These are phyloP conservation scores for Schrenkiella parvula DNA, from an alignment of 345 rosid genomes.

Conservation along the genomic window DNA sequence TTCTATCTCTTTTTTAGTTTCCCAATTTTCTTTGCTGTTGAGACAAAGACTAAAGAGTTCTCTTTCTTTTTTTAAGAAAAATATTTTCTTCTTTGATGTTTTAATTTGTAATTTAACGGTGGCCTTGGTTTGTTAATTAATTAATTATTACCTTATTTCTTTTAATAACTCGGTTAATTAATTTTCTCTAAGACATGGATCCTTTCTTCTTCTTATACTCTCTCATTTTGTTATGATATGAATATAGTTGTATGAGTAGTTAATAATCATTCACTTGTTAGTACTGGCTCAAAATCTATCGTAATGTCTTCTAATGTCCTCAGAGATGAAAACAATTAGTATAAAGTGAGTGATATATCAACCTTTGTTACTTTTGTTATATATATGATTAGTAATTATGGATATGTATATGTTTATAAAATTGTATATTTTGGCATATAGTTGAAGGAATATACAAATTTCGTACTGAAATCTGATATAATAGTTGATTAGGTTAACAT, in stretches of 20 bases:
- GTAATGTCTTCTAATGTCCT: neutral
- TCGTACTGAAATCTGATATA: conserved; percentile 19
- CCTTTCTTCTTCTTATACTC: neutral
- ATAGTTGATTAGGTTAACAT: conserved; percentile 32
- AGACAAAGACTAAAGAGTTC: conserved; percentile 7
- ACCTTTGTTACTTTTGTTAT: neutral
- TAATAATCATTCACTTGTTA: neutral
- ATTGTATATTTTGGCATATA: neutral
- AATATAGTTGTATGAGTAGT: no score
- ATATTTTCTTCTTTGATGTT: conserved; percentile 21
- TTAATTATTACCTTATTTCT: neutral
- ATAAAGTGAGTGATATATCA: neutral
- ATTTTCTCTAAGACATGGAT: neutral
- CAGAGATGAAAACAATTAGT: neutral
- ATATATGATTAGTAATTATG: neutral
- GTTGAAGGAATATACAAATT: neutral
- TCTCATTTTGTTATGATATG: neutral
- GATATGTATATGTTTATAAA: neutral
- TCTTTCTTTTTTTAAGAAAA: neutral
- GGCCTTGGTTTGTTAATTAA: conserved; percentile 10
- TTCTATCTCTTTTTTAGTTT: conserved; percentile 16
- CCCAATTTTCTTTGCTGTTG: conserved; percentile 14
- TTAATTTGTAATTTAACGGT: conserved; percentile 37
- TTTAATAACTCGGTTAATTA: neutral
- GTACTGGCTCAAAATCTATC: neutral